Percentiles rank a stretch among this genome's conserved stretches.
Conservation (phyloP, 192 early-diverging fungal species). For the Coemansia javaensis region DNA sequence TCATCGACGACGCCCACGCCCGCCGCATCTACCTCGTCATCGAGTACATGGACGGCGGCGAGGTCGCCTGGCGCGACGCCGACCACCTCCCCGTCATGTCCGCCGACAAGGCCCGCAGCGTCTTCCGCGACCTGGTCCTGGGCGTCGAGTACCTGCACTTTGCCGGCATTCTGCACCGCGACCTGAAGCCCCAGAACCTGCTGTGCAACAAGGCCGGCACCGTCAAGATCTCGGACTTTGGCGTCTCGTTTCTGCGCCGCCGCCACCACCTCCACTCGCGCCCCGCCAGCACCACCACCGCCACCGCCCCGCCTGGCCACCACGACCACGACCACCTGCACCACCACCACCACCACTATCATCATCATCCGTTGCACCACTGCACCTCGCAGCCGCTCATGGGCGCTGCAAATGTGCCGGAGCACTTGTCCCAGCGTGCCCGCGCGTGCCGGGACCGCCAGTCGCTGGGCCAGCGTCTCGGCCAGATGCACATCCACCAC, state of each 20-base stretch:
- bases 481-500: slow-evolving; percentile 5
- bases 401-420: slow-evolving; percentile 6
- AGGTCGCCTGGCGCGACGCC: slow-evolving; percentile 80
- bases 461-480: slow-evolving; percentile 16
- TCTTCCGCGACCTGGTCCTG: slow-evolving; percentile 86
- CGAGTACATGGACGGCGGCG: slow-evolving; percentile 90
- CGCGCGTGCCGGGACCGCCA: slow-evolving; percentile 1
- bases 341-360: too few species aligned
- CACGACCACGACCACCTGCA: too few species aligned
- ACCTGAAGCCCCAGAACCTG: slow-evolving; percentile 97
- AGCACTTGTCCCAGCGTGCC: too few species aligned
- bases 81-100: slow-evolving; percentile 61
- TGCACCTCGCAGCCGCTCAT: slow-evolving; percentile 46
- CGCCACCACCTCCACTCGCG: too few species aligned
- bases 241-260: slow-evolving; percentile 81
- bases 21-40: slow-evolving; percentile 92
- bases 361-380: too few species aligned
- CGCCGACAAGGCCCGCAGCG: slow-evolving; percentile 59
- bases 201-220: slow-evolving; percentile 65
- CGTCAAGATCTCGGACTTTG: slow-evolving; percentile 99
- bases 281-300: too few species aligned
- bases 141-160: slow-evolving; percentile 94
- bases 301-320: too few species aligned
- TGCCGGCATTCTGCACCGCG: slow-evolving; percentile 93
- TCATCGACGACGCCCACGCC: slow-evolving; percentile 89